These are phyloP conservation scores for Penicillium oxalicum DNA, from an alignment of 2,329 filamentous ascomycete species.

Conservation along the genomic window DNA sequence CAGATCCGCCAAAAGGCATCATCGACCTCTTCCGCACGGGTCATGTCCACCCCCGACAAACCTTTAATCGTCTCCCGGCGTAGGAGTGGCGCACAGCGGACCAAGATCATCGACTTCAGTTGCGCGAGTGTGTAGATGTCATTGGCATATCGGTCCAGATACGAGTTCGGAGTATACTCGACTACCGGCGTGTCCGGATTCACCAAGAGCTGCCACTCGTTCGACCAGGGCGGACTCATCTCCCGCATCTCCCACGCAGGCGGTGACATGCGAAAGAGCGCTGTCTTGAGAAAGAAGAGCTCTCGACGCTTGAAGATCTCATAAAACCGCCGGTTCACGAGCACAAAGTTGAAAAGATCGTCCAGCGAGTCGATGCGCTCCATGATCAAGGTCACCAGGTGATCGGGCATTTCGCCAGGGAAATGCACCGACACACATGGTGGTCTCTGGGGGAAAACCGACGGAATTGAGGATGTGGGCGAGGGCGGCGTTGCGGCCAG, in stretches of 20 bases:
- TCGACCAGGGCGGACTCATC: slow-evolving; percentile 49
- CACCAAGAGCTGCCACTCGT: slow-evolving; percentile 35
- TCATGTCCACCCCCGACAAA: slow-evolving; percentile 44
- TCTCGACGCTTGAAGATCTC: slow-evolving; percentile 54
- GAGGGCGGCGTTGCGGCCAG: slow-evolving; percentile 26
- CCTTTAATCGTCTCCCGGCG: slow-evolving; percentile 52
- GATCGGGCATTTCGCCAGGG: slow-evolving; percentile 41
- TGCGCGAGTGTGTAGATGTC: slow-evolving; percentile 51
- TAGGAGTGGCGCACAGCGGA: slow-evolving; percentile 52
- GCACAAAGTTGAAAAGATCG: slow-evolving; percentile 51
- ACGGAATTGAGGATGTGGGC: slow-evolving; percentile 5
- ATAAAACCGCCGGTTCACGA: slow-evolving; percentile 53
- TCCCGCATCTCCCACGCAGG: slow-evolving; percentile 57
- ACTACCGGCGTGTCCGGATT: slow-evolving; percentile 44
- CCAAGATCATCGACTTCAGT: slow-evolving; percentile 52
- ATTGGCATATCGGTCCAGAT: slow-evolving; percentile 46
- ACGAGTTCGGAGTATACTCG: slow-evolving; percentile 50
- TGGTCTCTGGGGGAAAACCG: neutral
- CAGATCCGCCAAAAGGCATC: slow-evolving; percentile 61
- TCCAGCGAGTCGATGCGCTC: slow-evolving; percentile 44
- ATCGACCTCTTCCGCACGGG: slow-evolving; percentile 49
- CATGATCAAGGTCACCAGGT: slow-evolving; percentile 50
- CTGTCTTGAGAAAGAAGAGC: slow-evolving; percentile 47
- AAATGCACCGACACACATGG: slow-evolving; percentile 27
- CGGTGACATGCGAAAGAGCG: slow-evolving; percentile 49